A percentile compares a stretch with the other conserved stretches of the same genome.
Evolutionary conservation across 352 stramenopile species (phyloP).

Genomic region (Peronospora belbahrii): DNA sequence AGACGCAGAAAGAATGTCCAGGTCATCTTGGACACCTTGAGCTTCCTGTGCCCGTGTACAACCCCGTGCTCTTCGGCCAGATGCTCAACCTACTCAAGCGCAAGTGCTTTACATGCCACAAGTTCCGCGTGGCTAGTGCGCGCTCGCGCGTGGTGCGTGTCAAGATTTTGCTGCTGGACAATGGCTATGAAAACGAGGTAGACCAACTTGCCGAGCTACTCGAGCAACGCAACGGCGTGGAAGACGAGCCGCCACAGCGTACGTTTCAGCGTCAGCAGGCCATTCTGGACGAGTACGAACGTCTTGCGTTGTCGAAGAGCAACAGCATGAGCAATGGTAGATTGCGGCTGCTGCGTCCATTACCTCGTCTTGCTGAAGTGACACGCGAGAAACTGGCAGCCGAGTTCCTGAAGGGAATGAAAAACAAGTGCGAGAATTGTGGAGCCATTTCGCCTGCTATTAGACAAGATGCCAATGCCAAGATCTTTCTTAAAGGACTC

Average conservation of each 20-base stretch:
- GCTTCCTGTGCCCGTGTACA: slow-evolving; percentile 96
- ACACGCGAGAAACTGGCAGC: slow-evolving; percentile 66
- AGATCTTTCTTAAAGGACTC: slow-evolving; percentile 94
- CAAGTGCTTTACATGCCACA: slow-evolving; percentile 99
- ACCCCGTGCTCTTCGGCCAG: slow-evolving; percentile 94
- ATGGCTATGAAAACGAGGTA: slow-evolving; percentile 80
- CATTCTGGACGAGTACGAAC: slow-evolving; percentile 87
- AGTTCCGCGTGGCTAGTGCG: slow-evolving; percentile 83
- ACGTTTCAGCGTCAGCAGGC: slow-evolving; percentile 77
- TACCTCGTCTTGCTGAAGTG: slow-evolving; percentile 64
- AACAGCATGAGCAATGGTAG: slow-evolving; percentile 19
- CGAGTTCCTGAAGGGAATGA: slow-evolving; percentile 90
- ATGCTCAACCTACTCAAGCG: slow-evolving; percentile 94
- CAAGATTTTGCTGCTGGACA: slow-evolving; percentile 90
- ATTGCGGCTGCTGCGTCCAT: slow-evolving; percentile 26
- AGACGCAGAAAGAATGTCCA: slow-evolving; percentile 92
- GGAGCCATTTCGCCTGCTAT: slow-evolving; percentile 90
- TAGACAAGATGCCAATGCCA: slow-evolving; percentile 95
- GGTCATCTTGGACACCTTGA: slow-evolving; percentile 99
- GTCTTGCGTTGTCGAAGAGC: slow-evolving; percentile 59
- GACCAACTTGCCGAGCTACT: slow-evolving; percentile 67
- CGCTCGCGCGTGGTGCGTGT: slow-evolving; percentile 75
- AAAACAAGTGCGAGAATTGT: slow-evolving; percentile 96
- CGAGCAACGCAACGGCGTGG: slow-evolving; percentile 81
- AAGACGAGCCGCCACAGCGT: slow-evolving; percentile 64